phyloP scores from a whole-genome alignment of 768 basidiomycete species.

The Naganishia randhawae region DNA sequence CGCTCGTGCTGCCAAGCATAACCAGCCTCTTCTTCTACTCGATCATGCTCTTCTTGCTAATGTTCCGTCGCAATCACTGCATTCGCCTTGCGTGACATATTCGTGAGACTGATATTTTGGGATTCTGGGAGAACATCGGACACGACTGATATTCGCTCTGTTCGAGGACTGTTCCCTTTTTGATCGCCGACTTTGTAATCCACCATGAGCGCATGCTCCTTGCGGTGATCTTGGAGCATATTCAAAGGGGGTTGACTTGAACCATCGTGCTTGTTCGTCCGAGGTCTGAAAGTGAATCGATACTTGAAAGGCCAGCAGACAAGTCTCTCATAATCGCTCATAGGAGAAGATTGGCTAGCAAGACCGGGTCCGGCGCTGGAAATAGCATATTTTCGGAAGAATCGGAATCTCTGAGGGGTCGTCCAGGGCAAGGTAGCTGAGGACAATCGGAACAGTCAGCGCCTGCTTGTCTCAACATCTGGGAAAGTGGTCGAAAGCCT shows the following conservation, averaged over 20 bases:
- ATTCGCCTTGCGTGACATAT: not conserved
- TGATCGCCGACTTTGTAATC: not conserved
- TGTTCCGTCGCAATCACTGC: not conserved
- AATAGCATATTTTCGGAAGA: conserved; percentile 1
- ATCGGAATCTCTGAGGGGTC: conserved; percentile 11
- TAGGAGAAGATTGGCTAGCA: not conserved
- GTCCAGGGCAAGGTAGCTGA: conserved; percentile 2
- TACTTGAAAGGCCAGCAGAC: conserved; percentile 24
- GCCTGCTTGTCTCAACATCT: not conserved
- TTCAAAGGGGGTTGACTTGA: not conserved
- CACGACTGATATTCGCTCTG: not conserved
- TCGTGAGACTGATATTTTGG: not conserved
- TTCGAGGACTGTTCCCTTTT: not conserved
- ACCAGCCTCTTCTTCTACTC: not conserved
- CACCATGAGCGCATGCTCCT: not conserved
- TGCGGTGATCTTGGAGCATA: not conserved
- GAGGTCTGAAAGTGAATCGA: conserved; percentile 2
- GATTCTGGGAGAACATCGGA: not conserved
- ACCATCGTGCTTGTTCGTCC: not conserved
- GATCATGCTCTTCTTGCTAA: not conserved
- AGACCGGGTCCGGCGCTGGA: not conserved
- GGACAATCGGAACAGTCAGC: not conserved
- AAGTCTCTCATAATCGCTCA: conserved; percentile 6
- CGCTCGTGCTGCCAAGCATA: not conserved
- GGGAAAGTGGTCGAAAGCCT: too few relatives aligned